Conservation (phyloP, 2,329 filamentous ascomycete species). For the Colletotrichum shisoi region DNA sequence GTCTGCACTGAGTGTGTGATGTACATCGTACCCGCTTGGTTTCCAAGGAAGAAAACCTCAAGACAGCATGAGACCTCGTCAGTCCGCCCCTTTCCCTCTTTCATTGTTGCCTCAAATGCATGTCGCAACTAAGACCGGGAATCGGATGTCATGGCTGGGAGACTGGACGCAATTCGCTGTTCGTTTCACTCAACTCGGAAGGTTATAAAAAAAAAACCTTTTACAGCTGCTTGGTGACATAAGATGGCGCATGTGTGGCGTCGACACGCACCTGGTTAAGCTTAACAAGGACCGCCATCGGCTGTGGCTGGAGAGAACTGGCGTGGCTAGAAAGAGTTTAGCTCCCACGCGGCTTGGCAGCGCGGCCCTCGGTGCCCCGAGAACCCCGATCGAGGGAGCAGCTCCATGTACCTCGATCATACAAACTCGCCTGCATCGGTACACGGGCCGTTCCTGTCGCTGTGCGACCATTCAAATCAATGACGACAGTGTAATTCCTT, state of each 20-base stretch:
- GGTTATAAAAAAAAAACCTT: background rate
- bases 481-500: slow-evolving; percentile 37
- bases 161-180: slow-evolving; percentile 23
- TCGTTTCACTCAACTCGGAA: slow-evolving; percentile 33
- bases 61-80: slow-evolving; percentile 20
- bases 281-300: background rate
- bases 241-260: background rate
- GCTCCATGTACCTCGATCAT: slow-evolving; percentile 24
- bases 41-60: slow-evolving; percentile 19
- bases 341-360: slow-evolving; percentile 8
- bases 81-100: slow-evolving; percentile 19
- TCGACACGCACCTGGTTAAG: background rate
- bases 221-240: background rate
- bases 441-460: slow-evolving; percentile 5
- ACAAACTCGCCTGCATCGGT: slow-evolving; percentile 23
- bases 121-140: slow-evolving; percentile 21
- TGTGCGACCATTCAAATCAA: slow-evolving; percentile 27
- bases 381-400: slow-evolving; percentile 29
- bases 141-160: slow-evolving; percentile 25
- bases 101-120: slow-evolving; percentile 17
- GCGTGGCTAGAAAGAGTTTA: too few species aligned
- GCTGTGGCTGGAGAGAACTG: slow-evolving; percentile 5
- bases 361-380: slow-evolving; percentile 27
- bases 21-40: background rate
- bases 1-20: background rate